Base-by-base conservation (phyloP, 306 rosid species). In the Inga leiocalycina region DNA sequence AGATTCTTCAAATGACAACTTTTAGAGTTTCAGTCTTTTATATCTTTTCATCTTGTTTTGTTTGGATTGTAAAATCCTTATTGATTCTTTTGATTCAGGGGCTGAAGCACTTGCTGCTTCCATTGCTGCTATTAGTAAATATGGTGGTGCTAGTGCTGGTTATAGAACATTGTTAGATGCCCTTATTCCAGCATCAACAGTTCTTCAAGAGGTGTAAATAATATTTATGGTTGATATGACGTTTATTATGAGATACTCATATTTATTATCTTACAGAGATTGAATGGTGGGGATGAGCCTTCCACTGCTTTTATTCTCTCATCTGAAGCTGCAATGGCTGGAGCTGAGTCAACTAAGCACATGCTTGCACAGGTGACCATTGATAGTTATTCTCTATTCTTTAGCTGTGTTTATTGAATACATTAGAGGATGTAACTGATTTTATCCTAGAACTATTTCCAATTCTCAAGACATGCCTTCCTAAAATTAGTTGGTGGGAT, bases 111-210 rank as follows among this genome's bases (percentile, higher is more conserved):
- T 96, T 76, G 90, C 87, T 56, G 90, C 92, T 80, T 90, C 93
- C 78, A 91, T 96, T 82, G 91, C 96, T 83, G 97, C 99, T 44
- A 90, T 96, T 61, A 90, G 94, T 84, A 96, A 92, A 83, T 96
- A 96, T 83, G 98, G 99, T 27, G 97, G 98, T 39, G 99, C 99
- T 72, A 87, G 86, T 83, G 98, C 94, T 86, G 99, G 99, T 83
- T 90, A 88, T 77, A 95, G 99, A 80, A 96, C 99, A 78, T 72
- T 96, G 90, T 88, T 96, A 79, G 99, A 96, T 79, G 94, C 99
- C 75, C 93, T 96, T 52, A 91, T 96, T 84, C 98, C 99, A 30
- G 99, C 99, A 65, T 91, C 82, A 16, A 68, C 85, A 11, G 86
- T 87, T 77, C 98, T 96, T 77, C 89, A 87, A 85, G 93, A 94